Evolutionary conservation across 2,329 filamentous ascomycete genomes (phyloP).

Genomic region (Madurella mycetomatis): DNA sequence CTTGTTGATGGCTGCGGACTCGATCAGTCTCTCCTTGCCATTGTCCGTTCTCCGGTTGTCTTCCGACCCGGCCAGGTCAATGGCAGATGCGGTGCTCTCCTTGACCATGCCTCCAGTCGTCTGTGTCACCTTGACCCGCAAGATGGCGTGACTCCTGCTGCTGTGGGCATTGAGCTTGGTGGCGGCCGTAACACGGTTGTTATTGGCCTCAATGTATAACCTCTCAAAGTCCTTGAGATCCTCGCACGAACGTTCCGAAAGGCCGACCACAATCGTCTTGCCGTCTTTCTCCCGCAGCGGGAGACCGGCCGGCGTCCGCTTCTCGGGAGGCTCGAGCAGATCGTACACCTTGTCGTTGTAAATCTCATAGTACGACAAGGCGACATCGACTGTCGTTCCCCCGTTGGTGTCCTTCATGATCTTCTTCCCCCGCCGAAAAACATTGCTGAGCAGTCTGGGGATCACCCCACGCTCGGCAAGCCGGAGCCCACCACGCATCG

Average conservation of each 20-base stretch:
- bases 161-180: slow-evolving; percentile 93
- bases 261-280: slow-evolving; percentile 79
- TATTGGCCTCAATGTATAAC: slow-evolving; percentile 87
- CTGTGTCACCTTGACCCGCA: slow-evolving; percentile 84
- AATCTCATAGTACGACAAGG: slow-evolving; percentile 90
- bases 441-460: slow-evolving; percentile 74
- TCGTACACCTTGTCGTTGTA: slow-evolving; percentile 96
- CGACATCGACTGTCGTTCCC: slow-evolving; percentile 65
- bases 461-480: slow-evolving; percentile 84
- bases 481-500: slow-evolving; percentile 87
- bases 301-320: slow-evolving; percentile 74
- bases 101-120: slow-evolving; percentile 62
- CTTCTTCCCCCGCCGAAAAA: slow-evolving; percentile 83
- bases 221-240: slow-evolving; percentile 86
- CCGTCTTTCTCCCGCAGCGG: slow-evolving; percentile 81
- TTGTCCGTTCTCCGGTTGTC: slow-evolving; percentile 94
- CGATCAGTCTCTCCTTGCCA: slow-evolving; percentile 84
- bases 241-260: slow-evolving; percentile 77
- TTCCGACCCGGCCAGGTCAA: slow-evolving; percentile 92
- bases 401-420: slow-evolving; percentile 73
- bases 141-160: slow-evolving; percentile 82
- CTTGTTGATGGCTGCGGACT: slow-evolving; percentile 97
- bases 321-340: slow-evolving; percentile 81
- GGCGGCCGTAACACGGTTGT: slow-evolving; percentile 80
- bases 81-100: slow-evolving; percentile 84